phyloP scores from a whole-genome alignment of 441 rosid species.

The Sinapis alba region DNA sequence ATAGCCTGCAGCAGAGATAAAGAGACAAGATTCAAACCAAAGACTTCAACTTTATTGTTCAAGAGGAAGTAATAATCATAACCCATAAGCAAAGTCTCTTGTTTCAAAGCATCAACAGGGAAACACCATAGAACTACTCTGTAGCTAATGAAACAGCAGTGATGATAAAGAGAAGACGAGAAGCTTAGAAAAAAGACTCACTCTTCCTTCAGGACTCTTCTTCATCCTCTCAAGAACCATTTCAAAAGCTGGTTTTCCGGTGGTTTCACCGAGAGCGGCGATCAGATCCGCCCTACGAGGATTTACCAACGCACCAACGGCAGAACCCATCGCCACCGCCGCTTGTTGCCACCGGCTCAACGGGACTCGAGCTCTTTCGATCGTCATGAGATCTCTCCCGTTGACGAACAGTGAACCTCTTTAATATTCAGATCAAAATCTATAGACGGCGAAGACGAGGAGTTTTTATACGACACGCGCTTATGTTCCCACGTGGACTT shows the following conservation, averaged over 20 bases:
- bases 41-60: neutral
- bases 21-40: constrained; percentile 3
- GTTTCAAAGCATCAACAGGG: neutral
- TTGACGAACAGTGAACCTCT: neutral
- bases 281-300: constrained; percentile 91
- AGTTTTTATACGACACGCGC: constrained; percentile 8
- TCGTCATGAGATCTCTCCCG: constrained; percentile 35
- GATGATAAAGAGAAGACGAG: neutral
- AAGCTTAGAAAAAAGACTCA: constrained; percentile 37
- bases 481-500: neutral
- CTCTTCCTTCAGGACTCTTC: constrained; percentile 77
- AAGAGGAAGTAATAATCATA: neutral
- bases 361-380: constrained; percentile 55
- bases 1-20: constrained; percentile 50
- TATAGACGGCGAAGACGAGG: constrained; percentile 1
- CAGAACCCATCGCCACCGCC: constrained; percentile 89
- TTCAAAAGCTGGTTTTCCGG: constrained; percentile 88
- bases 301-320: constrained; percentile 75
- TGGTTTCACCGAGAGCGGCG: constrained; percentile 90
- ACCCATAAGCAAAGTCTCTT: neutral
- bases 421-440: neutral
- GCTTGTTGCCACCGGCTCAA: constrained; percentile 91
- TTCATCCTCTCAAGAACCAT: constrained; percentile 84
- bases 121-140: neutral
- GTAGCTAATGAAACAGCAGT: neutral